Conservation (phyloP, 2,329 filamentous ascomycete species). For the Dryadomyces quercivorus region DNA sequence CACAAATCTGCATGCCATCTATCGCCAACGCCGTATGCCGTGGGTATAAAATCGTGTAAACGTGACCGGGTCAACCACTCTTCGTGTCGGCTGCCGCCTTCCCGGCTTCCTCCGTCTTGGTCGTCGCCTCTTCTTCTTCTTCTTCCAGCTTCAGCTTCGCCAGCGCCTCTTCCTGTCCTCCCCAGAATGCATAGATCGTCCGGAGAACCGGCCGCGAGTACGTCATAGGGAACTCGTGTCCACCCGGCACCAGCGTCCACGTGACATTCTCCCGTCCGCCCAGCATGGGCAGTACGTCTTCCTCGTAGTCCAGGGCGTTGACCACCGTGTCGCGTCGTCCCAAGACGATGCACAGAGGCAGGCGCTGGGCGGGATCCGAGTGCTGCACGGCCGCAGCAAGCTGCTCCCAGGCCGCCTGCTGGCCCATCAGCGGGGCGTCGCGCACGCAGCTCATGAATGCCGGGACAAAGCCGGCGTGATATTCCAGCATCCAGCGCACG, state of each 20-base stretch:
- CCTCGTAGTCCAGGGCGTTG: constrained; percentile 33
- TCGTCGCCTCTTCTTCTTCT: constrained; percentile 5
- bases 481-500: constrained; percentile 44
- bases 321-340: constrained; percentile 40
- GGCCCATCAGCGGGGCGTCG: constrained; percentile 38
- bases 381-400: constrained; percentile 24
- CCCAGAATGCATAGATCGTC: constrained; percentile 37
- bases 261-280: constrained; percentile 35
- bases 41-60: background rate
- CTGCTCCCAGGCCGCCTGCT: constrained; percentile 36
- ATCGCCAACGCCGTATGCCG: background rate
- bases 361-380: constrained; percentile 12
- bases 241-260: constrained; percentile 39
- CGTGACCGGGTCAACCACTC: background rate
- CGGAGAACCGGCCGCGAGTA: constrained; percentile 30
- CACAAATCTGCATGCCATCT: background rate
- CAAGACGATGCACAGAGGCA: constrained; percentile 39
- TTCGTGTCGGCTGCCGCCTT: background rate
- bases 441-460: constrained; percentile 48
- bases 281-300: constrained; percentile 36
- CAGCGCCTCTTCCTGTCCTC: constrained; percentile 4
- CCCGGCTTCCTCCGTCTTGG: background rate
- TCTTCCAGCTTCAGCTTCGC: constrained; percentile 2
- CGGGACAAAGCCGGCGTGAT: constrained; percentile 46
- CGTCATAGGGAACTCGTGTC: constrained; percentile 54